Evolutionary conservation across 169 alveolate genomes (phyloP).

Genomic region (Plasmodium billcollinsi): DNA sequence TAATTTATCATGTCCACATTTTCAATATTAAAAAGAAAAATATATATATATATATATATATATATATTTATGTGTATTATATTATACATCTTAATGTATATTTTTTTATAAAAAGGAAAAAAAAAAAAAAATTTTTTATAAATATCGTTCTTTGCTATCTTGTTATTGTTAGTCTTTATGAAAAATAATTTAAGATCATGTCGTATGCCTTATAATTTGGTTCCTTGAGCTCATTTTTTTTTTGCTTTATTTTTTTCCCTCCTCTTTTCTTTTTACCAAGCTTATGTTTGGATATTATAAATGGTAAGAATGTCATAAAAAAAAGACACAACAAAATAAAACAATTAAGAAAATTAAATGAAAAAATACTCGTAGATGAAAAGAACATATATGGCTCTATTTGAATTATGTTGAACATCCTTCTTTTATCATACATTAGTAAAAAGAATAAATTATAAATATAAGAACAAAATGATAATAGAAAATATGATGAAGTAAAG

Average conservation of each 20-base stretch:
- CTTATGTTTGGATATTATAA: background rate
- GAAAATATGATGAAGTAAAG: constrained; percentile 56
- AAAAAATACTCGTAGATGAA: constrained; percentile 38
- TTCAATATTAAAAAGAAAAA: too few species aligned
- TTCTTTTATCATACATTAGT: background rate
- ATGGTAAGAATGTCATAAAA: constrained; percentile 15
- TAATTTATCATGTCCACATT: too few species aligned
- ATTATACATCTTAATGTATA: too few species aligned
- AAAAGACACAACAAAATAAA: constrained; percentile 11
- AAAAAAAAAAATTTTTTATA: too few species aligned
- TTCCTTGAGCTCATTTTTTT: constrained; percentile 2
- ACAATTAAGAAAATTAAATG: constrained; percentile 28
- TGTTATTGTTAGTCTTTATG: background rate
- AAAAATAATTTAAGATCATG: constrained; percentile 31
- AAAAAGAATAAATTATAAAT: constrained; percentile 17
- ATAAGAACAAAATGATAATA: constrained; percentile 31
- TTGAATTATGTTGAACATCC: constrained; percentile 21
- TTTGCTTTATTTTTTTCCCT: constrained; percentile 2
- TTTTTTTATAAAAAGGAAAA: too few species aligned
- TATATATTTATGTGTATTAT: too few species aligned
- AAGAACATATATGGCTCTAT: constrained; percentile 70
- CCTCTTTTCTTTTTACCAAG: background rate
- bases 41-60: too few species aligned
- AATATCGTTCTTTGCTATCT: too few species aligned
- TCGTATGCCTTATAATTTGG: constrained; percentile 4